Evolutionary conservation across 257 asterid species (phyloP).

Genomic region (Coffea eugenioides): DNA sequence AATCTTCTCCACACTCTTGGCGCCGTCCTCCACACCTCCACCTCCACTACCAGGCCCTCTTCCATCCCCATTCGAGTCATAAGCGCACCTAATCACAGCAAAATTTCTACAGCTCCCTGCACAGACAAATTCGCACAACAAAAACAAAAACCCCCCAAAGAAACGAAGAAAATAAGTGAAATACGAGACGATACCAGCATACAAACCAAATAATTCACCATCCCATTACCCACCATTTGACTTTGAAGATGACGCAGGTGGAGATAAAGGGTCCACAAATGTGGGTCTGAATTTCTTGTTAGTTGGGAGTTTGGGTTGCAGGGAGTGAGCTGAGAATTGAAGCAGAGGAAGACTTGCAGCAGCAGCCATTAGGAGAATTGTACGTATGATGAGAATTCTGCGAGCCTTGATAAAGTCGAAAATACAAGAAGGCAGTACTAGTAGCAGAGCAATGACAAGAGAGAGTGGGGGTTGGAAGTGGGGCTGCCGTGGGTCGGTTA

Average conservation of each 20-base stretch:
- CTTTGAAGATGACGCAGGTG: slow-evolving; percentile 7
- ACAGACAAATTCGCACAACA: neutral
- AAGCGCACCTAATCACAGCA: slow-evolving; percentile 46
- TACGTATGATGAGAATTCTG: neutral
- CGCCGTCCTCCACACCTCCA: slow-evolving; percentile 37
- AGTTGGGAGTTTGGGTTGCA: slow-evolving; percentile 16
- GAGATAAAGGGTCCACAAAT: slow-evolving; percentile 10
- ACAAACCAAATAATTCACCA: neutral
- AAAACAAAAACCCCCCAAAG: neutral
- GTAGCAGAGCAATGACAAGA: slow-evolving; percentile 19
- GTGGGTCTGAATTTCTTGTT: slow-evolving; percentile 25
- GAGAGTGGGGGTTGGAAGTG: slow-evolving; percentile 1
- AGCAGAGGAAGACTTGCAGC: slow-evolving; percentile 51
- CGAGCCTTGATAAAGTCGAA: neutral
- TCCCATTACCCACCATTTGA: slow-evolving; percentile 22
- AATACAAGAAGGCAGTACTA: neutral
- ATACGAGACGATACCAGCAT: neutral
- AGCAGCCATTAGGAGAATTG: slow-evolving; percentile 51
- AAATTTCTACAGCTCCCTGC: slow-evolving; percentile 41
- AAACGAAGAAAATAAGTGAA: neutral
- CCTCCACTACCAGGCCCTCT: slow-evolving; percentile 24
- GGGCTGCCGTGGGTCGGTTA: slow-evolving; percentile 1
- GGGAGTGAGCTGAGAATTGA: slow-evolving; percentile 45
- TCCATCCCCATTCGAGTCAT: slow-evolving; percentile 54
- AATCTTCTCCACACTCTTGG: slow-evolving; percentile 57